These are phyloP conservation scores for Nakazawaea pomicola DNA, from an alignment of 805 yeast species.

Conservation along the genomic window DNA sequence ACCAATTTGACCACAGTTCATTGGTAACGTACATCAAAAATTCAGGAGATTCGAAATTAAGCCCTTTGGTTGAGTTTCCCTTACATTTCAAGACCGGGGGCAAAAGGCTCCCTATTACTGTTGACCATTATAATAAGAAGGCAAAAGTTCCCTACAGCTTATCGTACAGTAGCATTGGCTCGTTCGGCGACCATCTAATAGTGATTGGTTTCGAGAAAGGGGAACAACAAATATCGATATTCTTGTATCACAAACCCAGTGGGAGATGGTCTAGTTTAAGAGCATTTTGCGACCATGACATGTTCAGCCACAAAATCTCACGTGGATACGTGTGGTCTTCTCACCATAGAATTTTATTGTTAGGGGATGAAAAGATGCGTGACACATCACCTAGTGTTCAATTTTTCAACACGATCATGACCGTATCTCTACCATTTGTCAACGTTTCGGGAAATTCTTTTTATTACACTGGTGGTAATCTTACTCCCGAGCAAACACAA, in stretches of 20 bases:
- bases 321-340: constrained; percentile 72
- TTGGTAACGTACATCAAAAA: constrained; percentile 5
- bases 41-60: constrained; percentile 7
- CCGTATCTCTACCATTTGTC: constrained; percentile 50
- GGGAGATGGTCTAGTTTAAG: constrained; percentile 63
- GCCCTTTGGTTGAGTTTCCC: constrained; percentile 22
- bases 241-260: constrained; percentile 46
- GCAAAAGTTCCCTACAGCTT: constrained; percentile 36
- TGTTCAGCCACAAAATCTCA: constrained; percentile 56
- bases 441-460: constrained; percentile 29
- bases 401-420: constrained; percentile 40
- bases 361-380: constrained; percentile 49
- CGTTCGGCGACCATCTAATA: constrained; percentile 62
- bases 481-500: neutral
- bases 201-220: constrained; percentile 52
- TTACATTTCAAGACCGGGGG: constrained; percentile 14
- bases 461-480: neutral
- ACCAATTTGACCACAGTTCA: no score
- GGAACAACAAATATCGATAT: constrained; percentile 38
- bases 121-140: constrained; percentile 13
- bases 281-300: constrained; percentile 45
- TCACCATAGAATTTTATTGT: constrained; percentile 62
- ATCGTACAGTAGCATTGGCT: constrained; percentile 53
- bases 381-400: constrained; percentile 41
- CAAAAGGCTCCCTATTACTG: constrained; percentile 15